These are phyloP conservation scores for Daldinia decipiens DNA, from an alignment of 495 filamentous ascomycete species.

Conservation along the genomic window DNA sequence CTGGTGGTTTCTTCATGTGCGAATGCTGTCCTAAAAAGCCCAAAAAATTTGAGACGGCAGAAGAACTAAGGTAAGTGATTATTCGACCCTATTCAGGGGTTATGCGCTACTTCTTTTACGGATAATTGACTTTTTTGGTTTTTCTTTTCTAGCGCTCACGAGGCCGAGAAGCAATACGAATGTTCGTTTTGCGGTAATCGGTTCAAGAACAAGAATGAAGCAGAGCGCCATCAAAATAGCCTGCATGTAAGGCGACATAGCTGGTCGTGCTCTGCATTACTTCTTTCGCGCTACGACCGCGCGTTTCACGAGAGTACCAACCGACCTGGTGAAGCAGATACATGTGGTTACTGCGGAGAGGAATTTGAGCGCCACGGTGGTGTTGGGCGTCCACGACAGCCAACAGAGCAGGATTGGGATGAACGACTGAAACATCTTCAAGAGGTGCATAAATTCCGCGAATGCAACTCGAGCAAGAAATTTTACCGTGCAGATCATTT, in stretches of 20 bases:
- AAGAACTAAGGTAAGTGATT: slow-evolving; percentile 83
- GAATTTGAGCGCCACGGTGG: slow-evolving; percentile 79
- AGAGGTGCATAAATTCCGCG: slow-evolving; percentile 92
- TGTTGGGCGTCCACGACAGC: slow-evolving; percentile 44
- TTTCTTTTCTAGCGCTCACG: slow-evolving; percentile 65
- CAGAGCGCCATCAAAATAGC: slow-evolving; percentile 96
- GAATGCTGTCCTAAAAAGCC: slow-evolving; percentile 99
- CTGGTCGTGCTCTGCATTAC: slow-evolving; percentile 94
- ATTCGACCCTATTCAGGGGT: neutral
- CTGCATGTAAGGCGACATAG: slow-evolving; percentile 95
- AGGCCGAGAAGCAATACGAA: slow-evolving; percentile 94
- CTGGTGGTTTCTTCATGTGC: slow-evolving; percentile 76
- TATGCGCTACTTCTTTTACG: neutral
- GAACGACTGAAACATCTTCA: slow-evolving; percentile 85
- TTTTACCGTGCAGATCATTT: slow-evolving; percentile 98
- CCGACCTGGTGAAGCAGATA: slow-evolving; percentile 71
- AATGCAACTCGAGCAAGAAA: slow-evolving; percentile 98
- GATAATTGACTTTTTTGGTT: slow-evolving; percentile 38
- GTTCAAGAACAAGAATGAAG: slow-evolving; percentile 99
- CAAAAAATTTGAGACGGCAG: slow-evolving; percentile 90
- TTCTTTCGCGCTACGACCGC: slow-evolving; percentile 68
- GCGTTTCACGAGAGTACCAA: slow-evolving; percentile 85
- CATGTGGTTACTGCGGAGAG: slow-evolving; percentile 95
- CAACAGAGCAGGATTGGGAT: slow-evolving; percentile 80
- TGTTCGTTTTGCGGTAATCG: slow-evolving; percentile 92